Evolutionary conservation across 352 stramenopile genomes (phyloP), one percentile per base, ranked within the genome.

Genomic region (Peronosclerospora sorghi): DNA sequence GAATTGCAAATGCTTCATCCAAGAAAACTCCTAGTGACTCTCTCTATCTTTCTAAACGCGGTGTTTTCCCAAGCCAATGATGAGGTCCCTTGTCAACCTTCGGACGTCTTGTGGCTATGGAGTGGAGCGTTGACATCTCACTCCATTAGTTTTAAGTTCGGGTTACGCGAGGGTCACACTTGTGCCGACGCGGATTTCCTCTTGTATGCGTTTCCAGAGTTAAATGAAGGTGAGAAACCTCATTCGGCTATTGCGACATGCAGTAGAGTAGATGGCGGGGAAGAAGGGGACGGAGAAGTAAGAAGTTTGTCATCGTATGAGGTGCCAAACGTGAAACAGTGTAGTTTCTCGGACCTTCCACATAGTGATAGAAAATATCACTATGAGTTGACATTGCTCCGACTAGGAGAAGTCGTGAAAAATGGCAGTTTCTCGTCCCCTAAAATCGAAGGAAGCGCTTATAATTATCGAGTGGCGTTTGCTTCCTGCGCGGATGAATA

Each of bases 401-500:
- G 29, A 8, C 42, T 49, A 8, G 66, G 63, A 8, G 54, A 62
- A 38, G 44, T 73, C 5, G 56, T 71, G 15, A 51, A 43, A 20
- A 46, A 35, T 1, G 77, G 80, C 1, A 55, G 27, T 5, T 83
- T 93, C 32, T 50, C 35, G 10, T 83, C 80, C 2, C 73, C 77
- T 0, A 48, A 48, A 30, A 15, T 37, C 2, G 62, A 77, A 8
- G 80, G 80, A 17, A 40, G 41, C 9, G 35, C 77, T 1, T 65
- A 73, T 28, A 69, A 68, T 45, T 93, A 86, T 51, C 61, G 74
- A 41, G 65, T 93, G 35, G 70, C 62, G 9, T 87, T 93, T 45
- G 74, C 73, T 5, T 93, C 80, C 7, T 93, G 80, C 45, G 77
- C 77, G 1, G 80, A 93, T 41, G 76, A 93, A 61, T 41, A 68